Base-by-base conservation (phyloP, 768 basidiomycete genomes). In the Leccinum disarticulatum region DNA sequence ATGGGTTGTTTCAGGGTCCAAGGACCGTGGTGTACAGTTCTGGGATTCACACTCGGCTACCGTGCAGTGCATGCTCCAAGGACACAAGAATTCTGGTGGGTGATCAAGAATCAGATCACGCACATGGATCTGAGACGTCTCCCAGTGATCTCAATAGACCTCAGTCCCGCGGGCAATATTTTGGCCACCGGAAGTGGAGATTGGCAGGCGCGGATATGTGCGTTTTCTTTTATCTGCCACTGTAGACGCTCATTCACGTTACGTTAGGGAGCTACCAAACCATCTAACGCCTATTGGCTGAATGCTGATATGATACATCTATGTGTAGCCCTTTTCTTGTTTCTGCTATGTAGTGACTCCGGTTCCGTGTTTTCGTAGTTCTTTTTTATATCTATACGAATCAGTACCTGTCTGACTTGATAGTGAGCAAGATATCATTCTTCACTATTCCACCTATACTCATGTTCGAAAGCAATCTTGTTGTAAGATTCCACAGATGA, bases 11-110 rank as follows among this genome's bases (percentile, higher is more conserved):
- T 95, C 93, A 11, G 96, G 97, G 54, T 88, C 87, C 36, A 98
- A 98, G 77, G 97, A 99, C 72, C 90, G 97, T 13, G 90, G 93
- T 1, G 95, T 99, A 57, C 93, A 95, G 73, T 94, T 96, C 71
- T 93, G 91, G 88, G 92, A 95, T 70, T 85, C 91, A 55, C 80
- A 83, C 63, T 82, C 81, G 13, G 87, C 85, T 43, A 83, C 86
- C 46, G 88, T 94, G 67, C 95, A 98, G 73, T 89, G 92, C 68
- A 93, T 96, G 90, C 79, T 99, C 33, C 95, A 98, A 72, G 87
- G 73, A 13, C 81, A 80, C 68, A 83, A 88, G 75, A 88, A 89
- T 68, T 85, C 85, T 50, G 85, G 85, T 85, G 64, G 35, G 83
- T 73, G 35, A 25, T 63, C n/a, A 38, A 38, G 22, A 41, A 22